A percentile compares a stretch with the other conserved stretches of the same genome.
phyloP scores from a whole-genome alignment of 352 stramenopile genomes.

The Globisporangium iwayamae region DNA sequence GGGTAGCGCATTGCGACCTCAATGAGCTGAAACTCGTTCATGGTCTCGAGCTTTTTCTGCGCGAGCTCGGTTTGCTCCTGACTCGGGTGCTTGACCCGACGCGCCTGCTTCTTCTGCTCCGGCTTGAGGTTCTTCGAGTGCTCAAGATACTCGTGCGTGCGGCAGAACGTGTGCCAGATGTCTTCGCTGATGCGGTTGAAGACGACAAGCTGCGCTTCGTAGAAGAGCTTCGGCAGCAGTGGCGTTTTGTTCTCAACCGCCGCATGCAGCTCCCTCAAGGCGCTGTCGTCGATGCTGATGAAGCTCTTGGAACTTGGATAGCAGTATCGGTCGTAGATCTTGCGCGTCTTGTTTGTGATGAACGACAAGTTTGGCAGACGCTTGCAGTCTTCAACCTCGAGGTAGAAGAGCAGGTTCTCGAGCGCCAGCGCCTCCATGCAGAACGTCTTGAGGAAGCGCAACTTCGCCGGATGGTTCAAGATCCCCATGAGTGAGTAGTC shows the following conservation, averaged over 20 bases:
- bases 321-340: slow-evolving; percentile 81
- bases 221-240: slow-evolving; percentile 65
- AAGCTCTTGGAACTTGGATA: slow-evolving; percentile 39
- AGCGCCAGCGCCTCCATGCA: slow-evolving; percentile 80
- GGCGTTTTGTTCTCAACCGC: slow-evolving; percentile 39
- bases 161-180: slow-evolving; percentile 65
- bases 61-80: slow-evolving; percentile 43
- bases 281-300: slow-evolving; percentile 31
- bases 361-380: slow-evolving; percentile 78
- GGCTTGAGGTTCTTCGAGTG: slow-evolving; percentile 43
- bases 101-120: slow-evolving; percentile 9
- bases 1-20: slow-evolving; percentile 69
- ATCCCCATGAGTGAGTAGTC: slow-evolving; percentile 62
- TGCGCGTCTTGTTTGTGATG: slow-evolving; percentile 70
- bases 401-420: slow-evolving; percentile 82
- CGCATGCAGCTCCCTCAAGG: slow-evolving; percentile 43
- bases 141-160: slow-evolving; percentile 68
- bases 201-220: slow-evolving; percentile 53
- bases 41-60: slow-evolving; percentile 49
- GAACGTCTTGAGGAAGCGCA: slow-evolving; percentile 84
- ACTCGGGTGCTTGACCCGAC: slow-evolving; percentile 6
- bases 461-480: slow-evolving; percentile 66
- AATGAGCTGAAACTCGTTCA: slow-evolving; percentile 73
- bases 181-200: slow-evolving; percentile 67
- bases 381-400: slow-evolving; percentile 85